Conservation (phyloP, 202 grass and related monocot species). For the Panicum virgatum region DNA sequence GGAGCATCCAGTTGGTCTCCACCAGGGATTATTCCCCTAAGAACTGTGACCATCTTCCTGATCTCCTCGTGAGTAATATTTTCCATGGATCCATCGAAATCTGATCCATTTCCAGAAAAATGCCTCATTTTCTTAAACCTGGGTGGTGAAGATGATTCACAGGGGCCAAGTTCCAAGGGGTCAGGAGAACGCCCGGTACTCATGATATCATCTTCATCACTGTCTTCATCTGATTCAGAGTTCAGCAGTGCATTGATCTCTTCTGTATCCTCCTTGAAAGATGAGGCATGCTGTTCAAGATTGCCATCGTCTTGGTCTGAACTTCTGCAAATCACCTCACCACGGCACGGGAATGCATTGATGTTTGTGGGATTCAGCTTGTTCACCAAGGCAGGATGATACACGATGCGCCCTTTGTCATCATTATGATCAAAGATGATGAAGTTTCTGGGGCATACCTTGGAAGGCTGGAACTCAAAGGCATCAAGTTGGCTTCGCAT, state of each 20-base stretch:
- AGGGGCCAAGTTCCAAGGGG: slow-evolving; percentile 18
- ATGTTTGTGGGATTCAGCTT: slow-evolving; percentile 47
- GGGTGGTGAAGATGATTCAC: slow-evolving; percentile 36
- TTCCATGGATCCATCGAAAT: slow-evolving; percentile 23
- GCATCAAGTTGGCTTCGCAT: slow-evolving; percentile 33
- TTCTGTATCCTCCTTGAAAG: slow-evolving; percentile 78
- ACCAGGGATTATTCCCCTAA: slow-evolving; percentile 74
- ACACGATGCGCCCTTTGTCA: slow-evolving; percentile 63
- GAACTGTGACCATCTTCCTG: slow-evolving; percentile 55
- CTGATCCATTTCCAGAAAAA: slow-evolving; percentile 35
- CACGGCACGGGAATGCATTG: slow-evolving; percentile 21
- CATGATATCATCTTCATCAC: slow-evolving; percentile 61
- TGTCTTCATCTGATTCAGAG: slow-evolving; percentile 59
- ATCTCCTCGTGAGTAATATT: slow-evolving; percentile 47
- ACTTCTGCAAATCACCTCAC: slow-evolving; percentile 34
- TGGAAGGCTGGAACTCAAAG: slow-evolving; percentile 61
- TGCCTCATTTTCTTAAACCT: slow-evolving; percentile 23
- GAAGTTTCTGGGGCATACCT: slow-evolving; percentile 76
- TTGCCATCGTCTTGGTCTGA: slow-evolving; percentile 28
- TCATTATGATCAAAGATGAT: slow-evolving; percentile 73
- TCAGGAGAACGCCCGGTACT: slow-evolving; percentile 69
- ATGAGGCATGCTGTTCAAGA: slow-evolving; percentile 36
- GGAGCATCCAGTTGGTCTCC: slow-evolving; percentile 65
- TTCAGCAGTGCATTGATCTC: slow-evolving; percentile 70
- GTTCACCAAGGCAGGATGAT: slow-evolving; percentile 59